These are phyloP conservation scores for Lasiodiplodia hormozganensis DNA, from an alignment of 2,329 filamentous ascomycete species.

Conservation along the genomic window DNA sequence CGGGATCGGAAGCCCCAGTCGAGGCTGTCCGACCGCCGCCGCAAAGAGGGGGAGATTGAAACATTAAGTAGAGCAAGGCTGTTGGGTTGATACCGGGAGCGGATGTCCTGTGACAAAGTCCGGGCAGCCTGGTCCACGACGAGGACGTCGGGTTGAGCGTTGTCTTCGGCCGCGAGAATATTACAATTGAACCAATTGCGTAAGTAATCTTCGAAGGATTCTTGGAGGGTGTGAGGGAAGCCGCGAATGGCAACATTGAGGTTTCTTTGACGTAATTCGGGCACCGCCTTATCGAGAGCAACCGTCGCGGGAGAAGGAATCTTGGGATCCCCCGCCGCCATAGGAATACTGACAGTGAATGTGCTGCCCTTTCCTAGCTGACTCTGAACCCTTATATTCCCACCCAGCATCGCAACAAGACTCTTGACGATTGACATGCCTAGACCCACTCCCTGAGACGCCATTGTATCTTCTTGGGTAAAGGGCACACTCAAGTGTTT, in stretches of 20 bases:
- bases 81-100: slow-evolving; percentile 16
- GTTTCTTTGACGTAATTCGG: slow-evolving; percentile 11
- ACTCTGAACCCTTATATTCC: slow-evolving; percentile 46
- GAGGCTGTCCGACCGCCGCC: slow-evolving; percentile 11
- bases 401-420: slow-evolving; percentile 46
- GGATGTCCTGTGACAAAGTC: neutral
- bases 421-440: slow-evolving; percentile 50
- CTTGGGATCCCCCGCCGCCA: slow-evolving; percentile 7
- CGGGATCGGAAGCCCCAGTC: slow-evolving; percentile 36
- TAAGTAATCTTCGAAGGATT: slow-evolving; percentile 16
- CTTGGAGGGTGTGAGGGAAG: neutral
- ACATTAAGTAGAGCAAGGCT: slow-evolving; percentile 19
- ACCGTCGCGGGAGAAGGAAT: neutral
- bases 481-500: slow-evolving; percentile 48
- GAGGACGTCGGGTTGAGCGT: slow-evolving; percentile 16
- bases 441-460: slow-evolving; percentile 44
- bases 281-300: slow-evolving; percentile 12
- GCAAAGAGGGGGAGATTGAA: slow-evolving; percentile 1
- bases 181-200: slow-evolving; percentile 20
- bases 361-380: slow-evolving; percentile 44
- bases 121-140: slow-evolving; percentile 23
- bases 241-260: slow-evolving; percentile 19
- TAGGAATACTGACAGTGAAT: slow-evolving; percentile 36
- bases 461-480: slow-evolving; percentile 48
- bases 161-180: slow-evolving; percentile 16